phyloP scores from a whole-genome alignment of 2,329 filamentous ascomycete genomes.

The Aureobasidium mangrovei region DNA sequence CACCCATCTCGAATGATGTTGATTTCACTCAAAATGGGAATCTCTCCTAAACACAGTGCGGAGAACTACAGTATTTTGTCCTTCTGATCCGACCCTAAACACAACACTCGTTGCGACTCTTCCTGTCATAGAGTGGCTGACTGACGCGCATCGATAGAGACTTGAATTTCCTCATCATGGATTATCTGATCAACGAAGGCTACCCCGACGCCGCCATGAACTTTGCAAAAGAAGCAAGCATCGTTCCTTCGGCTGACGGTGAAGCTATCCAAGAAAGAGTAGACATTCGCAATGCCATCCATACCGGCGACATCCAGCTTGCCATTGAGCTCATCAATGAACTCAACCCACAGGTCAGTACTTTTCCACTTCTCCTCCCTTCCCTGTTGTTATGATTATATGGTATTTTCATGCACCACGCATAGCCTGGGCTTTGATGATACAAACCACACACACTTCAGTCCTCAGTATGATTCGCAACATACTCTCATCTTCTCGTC shows the following conservation, averaged over 20 bases:
- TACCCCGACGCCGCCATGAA: conserved; percentile 88
- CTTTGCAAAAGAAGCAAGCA: conserved; percentile 88
- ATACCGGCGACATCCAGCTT: conserved; percentile 72
- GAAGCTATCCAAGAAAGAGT: conserved; percentile 69
- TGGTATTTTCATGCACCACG: conserved; percentile 99
- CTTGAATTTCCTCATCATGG: conserved; percentile 89
- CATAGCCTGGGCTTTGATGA: conserved; percentile 85
- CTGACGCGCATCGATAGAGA: conserved; percentile 52
- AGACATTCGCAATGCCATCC: conserved; percentile 75
- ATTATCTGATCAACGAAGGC: conserved; percentile 93
- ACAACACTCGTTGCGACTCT: conserved; percentile 20
- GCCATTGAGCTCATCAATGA: conserved; percentile 87
- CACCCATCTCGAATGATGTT: conserved; percentile 59
- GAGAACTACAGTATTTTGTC: conserved; percentile 78
- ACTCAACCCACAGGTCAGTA: conserved; percentile 76
- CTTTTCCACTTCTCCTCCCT: conserved; percentile 15
- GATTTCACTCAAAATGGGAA: conserved; percentile 86
- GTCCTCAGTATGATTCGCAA: conserved; percentile 71
- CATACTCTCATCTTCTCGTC: conserved; percentile 1
- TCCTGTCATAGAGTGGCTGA: conserved; percentile 10
- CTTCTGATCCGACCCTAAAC: conserved; percentile 46
- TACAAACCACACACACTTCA: conserved; percentile 74
- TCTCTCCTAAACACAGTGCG: conserved; percentile 98
- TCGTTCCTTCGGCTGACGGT: conserved; percentile 59
- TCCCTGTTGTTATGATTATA: conserved; percentile 77